Evolutionary conservation across 345 rosid genomes (phyloP).

Genomic region (Moricandia arvensis): DNA sequence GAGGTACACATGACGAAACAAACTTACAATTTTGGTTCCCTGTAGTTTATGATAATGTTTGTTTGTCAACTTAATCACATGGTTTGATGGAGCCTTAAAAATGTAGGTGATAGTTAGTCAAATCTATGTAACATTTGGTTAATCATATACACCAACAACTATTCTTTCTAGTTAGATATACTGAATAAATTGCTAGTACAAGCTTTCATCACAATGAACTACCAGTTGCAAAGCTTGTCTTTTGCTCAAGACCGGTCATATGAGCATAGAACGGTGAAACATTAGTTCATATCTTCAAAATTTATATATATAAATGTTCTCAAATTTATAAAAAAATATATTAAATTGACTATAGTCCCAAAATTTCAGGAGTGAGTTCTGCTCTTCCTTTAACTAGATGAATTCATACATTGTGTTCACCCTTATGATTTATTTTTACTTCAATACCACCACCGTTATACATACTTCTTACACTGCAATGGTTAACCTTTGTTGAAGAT

Average conservation of each 20-base stretch:
- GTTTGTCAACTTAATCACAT: constrained; percentile 20
- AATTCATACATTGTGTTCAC: no score
- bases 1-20: constrained; percentile 17
- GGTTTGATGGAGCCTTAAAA: constrained; percentile 10
- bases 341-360: no score
- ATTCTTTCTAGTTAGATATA: not conserved
- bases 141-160: not conserved
- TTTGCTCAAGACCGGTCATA: no score
- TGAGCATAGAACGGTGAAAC: no score
- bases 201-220: no score
- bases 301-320: no score
- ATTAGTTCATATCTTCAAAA: no score
- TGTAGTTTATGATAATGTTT: constrained; percentile 11
- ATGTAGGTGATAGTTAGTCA: constrained; percentile 25
- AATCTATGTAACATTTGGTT: constrained; percentile 22
- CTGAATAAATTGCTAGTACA: no score
- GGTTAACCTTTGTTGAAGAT: not conserved
- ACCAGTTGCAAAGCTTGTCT: no score
- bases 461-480: not conserved
- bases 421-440: not conserved
- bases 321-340: no score
- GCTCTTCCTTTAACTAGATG: no score
- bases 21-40: constrained; percentile 24
- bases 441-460: not conserved
- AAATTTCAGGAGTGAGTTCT: no score